Evolutionary conservation across 192 early-diverging fungal species (phyloP).

Genomic region (Backusella parvicylindrica): DNA sequence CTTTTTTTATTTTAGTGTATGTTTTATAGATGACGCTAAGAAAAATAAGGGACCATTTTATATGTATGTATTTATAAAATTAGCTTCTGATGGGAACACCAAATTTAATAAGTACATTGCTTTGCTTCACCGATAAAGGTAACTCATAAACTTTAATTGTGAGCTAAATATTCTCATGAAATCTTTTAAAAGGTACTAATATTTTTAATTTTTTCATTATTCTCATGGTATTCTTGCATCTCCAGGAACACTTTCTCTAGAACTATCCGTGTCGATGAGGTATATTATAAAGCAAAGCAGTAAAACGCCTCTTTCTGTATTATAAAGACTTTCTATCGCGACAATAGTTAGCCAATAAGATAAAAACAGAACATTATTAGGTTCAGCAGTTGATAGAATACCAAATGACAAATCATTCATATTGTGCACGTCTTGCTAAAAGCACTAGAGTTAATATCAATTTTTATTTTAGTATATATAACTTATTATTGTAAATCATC

Average conservation of each 20-base stretch:
- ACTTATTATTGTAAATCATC: not conserved
- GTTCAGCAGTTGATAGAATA: not conserved
- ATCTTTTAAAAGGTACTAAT: not conserved
- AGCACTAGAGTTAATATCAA: not conserved
- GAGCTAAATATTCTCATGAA: not conserved
- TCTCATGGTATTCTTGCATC: not conserved
- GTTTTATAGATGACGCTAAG: not conserved
- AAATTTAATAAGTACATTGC: not conserved
- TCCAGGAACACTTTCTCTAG: not conserved
- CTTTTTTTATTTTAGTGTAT: not conserved
- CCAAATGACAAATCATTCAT: not conserved
- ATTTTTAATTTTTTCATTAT: not conserved
- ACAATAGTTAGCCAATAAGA: not conserved
- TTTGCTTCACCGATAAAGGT: not conserved
- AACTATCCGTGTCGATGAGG: not conserved
- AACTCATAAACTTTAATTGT: not conserved
- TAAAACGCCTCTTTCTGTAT: not conserved
- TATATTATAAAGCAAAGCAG: not conserved
- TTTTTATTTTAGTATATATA: too few relatives aligned
- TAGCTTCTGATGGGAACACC: not conserved
- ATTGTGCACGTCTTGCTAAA: not conserved
- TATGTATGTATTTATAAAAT: not conserved
- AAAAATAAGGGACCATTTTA: not conserved
- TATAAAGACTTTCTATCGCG: not conserved
- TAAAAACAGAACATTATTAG: not conserved